Percentiles rank a stretch among this genome's conserved stretches.
phyloP scores from a whole-genome alignment of 129 eudicot species.

The Artemisia argyi region DNA sequence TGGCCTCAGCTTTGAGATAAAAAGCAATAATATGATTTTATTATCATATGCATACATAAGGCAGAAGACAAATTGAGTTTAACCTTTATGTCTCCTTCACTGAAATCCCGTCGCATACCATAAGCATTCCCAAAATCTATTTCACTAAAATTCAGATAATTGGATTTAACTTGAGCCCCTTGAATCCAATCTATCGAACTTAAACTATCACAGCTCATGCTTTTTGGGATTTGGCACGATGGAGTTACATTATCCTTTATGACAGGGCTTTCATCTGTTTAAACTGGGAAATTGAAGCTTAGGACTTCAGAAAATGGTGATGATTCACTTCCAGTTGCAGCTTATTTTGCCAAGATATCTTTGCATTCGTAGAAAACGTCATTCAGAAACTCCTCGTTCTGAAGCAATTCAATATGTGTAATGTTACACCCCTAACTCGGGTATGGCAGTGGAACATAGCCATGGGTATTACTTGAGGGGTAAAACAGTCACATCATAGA shows the following conservation, averaged over 20 bases:
- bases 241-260: conserved; percentile 36
- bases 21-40: background rate
- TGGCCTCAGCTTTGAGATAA: conserved; percentile 2
- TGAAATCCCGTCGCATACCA: conserved; percentile 93
- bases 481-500: too few species aligned
- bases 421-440: too few species aligned
- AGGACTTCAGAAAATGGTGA: conserved; percentile 55
- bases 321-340: conserved; percentile 40
- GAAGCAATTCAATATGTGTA: conserved; percentile 64
- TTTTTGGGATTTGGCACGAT: conserved; percentile 57
- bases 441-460: too few species aligned
- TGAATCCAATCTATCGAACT: conserved; percentile 67
- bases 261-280: conserved; percentile 40
- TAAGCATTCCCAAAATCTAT: conserved; percentile 67
- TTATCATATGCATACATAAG: conserved; percentile 15
- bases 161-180: conserved; percentile 59
- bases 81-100: conserved; percentile 98
- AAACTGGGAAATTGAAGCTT: conserved; percentile 48
- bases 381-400: conserved; percentile 71
- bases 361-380: conserved; percentile 88
- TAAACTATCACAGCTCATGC: conserved; percentile 75
- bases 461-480: too few species aligned
- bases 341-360: conserved; percentile 66
- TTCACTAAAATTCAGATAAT: conserved; percentile 61
- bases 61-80: conserved; percentile 26